A percentile compares a stretch with the other conserved stretches of the same genome.
Conservation (phyloP, 2,329 filamentous ascomycete genomes). For the Epichloe elymi region DNA sequence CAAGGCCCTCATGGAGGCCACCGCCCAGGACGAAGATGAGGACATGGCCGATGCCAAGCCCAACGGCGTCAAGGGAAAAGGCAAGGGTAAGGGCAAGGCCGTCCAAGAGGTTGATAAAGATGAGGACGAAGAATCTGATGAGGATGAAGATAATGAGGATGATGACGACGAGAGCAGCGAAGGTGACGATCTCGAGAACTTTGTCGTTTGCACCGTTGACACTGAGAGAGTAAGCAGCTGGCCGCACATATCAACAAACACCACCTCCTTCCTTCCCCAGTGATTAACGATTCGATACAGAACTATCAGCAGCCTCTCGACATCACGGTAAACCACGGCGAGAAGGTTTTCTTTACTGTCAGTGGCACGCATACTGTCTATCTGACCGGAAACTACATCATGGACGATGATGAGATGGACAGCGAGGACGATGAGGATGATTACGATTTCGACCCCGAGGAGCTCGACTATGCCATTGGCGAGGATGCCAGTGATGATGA, state of each 20-base stretch:
- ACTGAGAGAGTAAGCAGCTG: conserved; percentile 60
- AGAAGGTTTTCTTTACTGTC: conserved; percentile 86
- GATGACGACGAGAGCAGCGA: conserved; percentile 50
- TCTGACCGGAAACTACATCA: conserved; percentile 92
- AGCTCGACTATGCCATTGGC: conserved; percentile 58
- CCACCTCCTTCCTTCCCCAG: neutral
- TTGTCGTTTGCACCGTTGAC: conserved; percentile 91
- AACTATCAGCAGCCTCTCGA: conserved; percentile 92
- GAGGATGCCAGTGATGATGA: conserved; percentile 63
- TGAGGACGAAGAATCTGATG: conserved; percentile 32
- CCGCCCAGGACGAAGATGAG: conserved; percentile 50
- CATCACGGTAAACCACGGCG: conserved; percentile 78
- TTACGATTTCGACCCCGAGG: conserved; percentile 72
- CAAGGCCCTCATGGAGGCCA: conserved; percentile 62
- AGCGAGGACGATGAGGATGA: conserved; percentile 49
- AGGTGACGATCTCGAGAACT: conserved; percentile 65
- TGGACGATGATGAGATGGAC: conserved; percentile 52
- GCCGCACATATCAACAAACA: neutral
- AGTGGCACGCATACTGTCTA: conserved; percentile 80
- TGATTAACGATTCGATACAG: conserved; percentile 35
- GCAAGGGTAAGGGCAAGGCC: conserved; percentile 58
- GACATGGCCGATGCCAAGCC: conserved; percentile 60
- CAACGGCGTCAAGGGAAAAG: conserved; percentile 43
- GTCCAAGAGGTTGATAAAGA: conserved; percentile 42
- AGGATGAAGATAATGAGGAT: conserved; percentile 27